A percentile compares a stretch with the other conserved stretches of the same genome.
phyloP scores from a whole-genome alignment of 106 monocot species.

The Narthecium ossifragum region DNA sequence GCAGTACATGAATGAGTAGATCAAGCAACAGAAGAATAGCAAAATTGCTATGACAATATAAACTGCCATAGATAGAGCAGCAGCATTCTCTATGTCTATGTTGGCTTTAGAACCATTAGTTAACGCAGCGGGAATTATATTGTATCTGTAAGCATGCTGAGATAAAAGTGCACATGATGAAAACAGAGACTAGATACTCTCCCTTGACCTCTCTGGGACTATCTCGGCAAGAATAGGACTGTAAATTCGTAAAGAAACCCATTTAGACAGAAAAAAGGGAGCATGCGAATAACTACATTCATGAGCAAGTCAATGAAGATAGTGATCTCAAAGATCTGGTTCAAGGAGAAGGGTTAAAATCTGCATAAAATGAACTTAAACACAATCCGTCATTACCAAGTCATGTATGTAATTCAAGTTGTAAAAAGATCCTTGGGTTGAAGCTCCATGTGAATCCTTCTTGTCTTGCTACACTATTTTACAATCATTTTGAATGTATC shows the following conservation, averaged over 20 bases:
- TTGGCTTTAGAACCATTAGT: slow-evolving; percentile 15
- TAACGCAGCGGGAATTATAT: slow-evolving; percentile 27
- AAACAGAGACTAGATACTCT: slow-evolving; percentile 75
- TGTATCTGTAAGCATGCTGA: slow-evolving; percentile 62
- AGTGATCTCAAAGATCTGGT: too few species aligned
- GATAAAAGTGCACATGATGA: slow-evolving; percentile 84
- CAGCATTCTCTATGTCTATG: slow-evolving; percentile 73
- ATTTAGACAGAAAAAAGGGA: background rate
- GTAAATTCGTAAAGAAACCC: slow-evolving; percentile 12
- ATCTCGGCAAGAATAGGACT: slow-evolving; percentile 99
- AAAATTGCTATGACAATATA: slow-evolving; percentile 78
- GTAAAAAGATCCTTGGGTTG: too few species aligned
- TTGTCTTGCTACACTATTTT: too few species aligned
- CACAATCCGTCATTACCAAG: too few species aligned
- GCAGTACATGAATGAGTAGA: slow-evolving; percentile 78
- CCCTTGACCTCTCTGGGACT: slow-evolving; percentile 77
- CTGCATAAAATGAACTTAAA: too few species aligned
- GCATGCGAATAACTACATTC: too few species aligned
- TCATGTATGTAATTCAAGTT: too few species aligned
- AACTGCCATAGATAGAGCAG: slow-evolving; percentile 72
- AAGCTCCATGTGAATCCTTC: too few species aligned
- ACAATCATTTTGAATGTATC: too few species aligned
- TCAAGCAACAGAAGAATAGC: slow-evolving; percentile 62
- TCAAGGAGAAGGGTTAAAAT: too few species aligned
- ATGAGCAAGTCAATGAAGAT: too few species aligned